These are phyloP conservation scores for Mycocentrospora acerina DNA, from an alignment of 2,329 filamentous ascomycete species.

Conservation along the genomic window DNA sequence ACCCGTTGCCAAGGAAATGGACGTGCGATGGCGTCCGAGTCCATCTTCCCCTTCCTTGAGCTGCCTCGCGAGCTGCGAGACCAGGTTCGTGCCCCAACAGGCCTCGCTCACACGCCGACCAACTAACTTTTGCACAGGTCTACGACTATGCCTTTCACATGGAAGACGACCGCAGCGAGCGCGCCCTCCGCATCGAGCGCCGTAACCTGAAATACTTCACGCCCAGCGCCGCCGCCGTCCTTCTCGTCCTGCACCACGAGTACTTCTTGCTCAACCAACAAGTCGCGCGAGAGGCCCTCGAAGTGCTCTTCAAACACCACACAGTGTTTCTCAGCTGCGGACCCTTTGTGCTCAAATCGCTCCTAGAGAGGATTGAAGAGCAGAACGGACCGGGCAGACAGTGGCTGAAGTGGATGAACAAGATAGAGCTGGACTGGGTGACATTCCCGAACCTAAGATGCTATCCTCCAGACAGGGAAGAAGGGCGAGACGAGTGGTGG, in stretches of 20 bases:
- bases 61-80: constrained; percentile 43
- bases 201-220: constrained; percentile 35
- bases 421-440: constrained; percentile 38
- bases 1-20: constrained; percentile 3
- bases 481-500: constrained; percentile 26
- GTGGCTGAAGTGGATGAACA: constrained; percentile 35
- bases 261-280: constrained; percentile 38
- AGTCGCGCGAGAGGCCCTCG: constrained; percentile 37
- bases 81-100: constrained; percentile 20
- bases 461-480: constrained; percentile 32
- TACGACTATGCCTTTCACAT: constrained; percentile 32
- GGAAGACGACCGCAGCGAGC: constrained; percentile 26
- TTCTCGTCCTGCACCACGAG: constrained; percentile 37
- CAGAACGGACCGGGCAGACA: constrained; percentile 23
- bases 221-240: constrained; percentile 32
- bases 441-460: constrained; percentile 36
- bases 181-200: constrained; percentile 36
- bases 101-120: neutral
- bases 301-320: constrained; percentile 37
- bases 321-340: constrained; percentile 38
- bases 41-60: constrained; percentile 30
- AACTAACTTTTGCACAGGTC: constrained; percentile 20
- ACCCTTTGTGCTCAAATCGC: constrained; percentile 35
- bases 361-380: constrained; percentile 31
- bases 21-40: constrained; percentile 1